Percentiles rank a stretch among this genome's conserved stretches.
phyloP scores from a whole-genome alignment of 805 yeast genomes.

The Brettanomyces custersianus region DNA sequence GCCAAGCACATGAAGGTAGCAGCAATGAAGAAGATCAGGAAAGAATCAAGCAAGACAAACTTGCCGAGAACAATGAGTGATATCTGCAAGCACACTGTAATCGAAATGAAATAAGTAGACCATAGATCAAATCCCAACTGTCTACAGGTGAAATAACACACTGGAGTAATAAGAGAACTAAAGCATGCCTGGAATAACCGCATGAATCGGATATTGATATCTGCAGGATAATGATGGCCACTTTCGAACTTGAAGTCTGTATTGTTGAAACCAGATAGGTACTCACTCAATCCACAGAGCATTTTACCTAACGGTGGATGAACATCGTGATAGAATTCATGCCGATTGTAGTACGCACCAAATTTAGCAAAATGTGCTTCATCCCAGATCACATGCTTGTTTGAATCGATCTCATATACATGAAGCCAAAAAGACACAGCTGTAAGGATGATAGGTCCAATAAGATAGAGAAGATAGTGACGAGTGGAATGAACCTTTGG shows the following conservation, averaged over 20 bases:
- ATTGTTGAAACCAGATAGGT: constrained; percentile 38
- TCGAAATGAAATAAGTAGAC: constrained; percentile 51
- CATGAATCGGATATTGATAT: constrained; percentile 54
- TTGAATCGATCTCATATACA: constrained; percentile 46
- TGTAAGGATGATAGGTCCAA: constrained; percentile 33
- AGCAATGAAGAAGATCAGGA: constrained; percentile 67
- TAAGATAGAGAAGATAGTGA: background rate
- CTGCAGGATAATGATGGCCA: constrained; percentile 56
- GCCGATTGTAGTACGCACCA: constrained; percentile 81
- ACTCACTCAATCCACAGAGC: constrained; percentile 83
- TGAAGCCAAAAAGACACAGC: constrained; percentile 44
- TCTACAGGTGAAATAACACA: constrained; percentile 63
- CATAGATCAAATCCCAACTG: constrained; percentile 42
- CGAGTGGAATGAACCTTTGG: background rate
- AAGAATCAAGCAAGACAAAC: constrained; percentile 69
- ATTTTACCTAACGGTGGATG: constrained; percentile 97
- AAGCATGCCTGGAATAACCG: constrained; percentile 64
- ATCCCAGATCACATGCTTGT: constrained; percentile 71
- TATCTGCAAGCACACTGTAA: constrained; percentile 59
- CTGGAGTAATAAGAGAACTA: constrained; percentile 57
- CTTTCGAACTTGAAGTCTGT: constrained; percentile 59
- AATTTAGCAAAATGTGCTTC: constrained; percentile 94
- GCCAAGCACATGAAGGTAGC: constrained; percentile 56
- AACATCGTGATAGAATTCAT: constrained; percentile 90
- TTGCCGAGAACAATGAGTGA: constrained; percentile 63